Percentiles rank a stretch among this genome's conserved stretches.
Conservation (phyloP, 2,329 filamentous ascomycete genomes). For the Metarhizium robertsii region DNA sequence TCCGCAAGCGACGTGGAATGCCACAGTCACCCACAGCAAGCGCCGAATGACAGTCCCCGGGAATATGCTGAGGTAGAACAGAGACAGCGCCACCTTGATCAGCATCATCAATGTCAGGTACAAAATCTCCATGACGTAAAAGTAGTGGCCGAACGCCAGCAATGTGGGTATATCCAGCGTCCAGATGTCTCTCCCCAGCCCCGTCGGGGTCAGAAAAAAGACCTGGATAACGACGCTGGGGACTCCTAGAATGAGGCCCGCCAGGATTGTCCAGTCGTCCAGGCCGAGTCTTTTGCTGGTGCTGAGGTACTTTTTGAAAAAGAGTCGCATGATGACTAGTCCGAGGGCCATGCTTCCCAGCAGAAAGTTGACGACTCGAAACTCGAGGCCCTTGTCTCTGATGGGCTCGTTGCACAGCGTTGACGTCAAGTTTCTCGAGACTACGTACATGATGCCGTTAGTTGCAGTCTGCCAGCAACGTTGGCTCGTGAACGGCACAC, state of each 20-base stretch:
- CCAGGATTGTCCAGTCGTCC: slow-evolving; percentile 21
- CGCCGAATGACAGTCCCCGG: slow-evolving; percentile 22
- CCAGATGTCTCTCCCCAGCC: too few species aligned
- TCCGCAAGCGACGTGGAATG: slow-evolving; percentile 25
- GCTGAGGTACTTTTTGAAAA: slow-evolving; percentile 16
- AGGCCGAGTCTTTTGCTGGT: slow-evolving; percentile 18
- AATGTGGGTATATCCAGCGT: too few species aligned
- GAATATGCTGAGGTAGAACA: slow-evolving; percentile 41
- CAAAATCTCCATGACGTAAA: slow-evolving; percentile 27
- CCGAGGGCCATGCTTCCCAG: too few species aligned
- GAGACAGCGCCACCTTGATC: slow-evolving; percentile 35
- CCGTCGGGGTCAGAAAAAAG: too few species aligned
- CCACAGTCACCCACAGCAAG: slow-evolving; percentile 25
- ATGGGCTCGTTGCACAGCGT: too few species aligned
- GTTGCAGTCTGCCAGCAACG: too few species aligned
- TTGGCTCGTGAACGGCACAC: too few species aligned
- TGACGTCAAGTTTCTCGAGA: too few species aligned
- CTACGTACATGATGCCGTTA: too few species aligned
- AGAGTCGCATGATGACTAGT: slow-evolving; percentile 19
- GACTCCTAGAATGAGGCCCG: slow-evolving; percentile 1
- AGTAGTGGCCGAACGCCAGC: slow-evolving; percentile 1
- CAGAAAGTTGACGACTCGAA: too few species aligned
- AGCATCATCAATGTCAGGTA: slow-evolving; percentile 33
- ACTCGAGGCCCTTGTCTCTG: too few species aligned
- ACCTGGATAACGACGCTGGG: too few species aligned